A percentile compares a stretch with the other conserved stretches of the same genome.
phyloP scores from a whole-genome alignment of 129 eudicot genomes.

The Helianthus annuus region HanXRQr2.0-SUNRISE NC_035449.2:154364793-154365292 shows the following conservation, averaged over 20 bases:
- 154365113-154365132: conserved; percentile 42
- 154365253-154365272: conserved; percentile 67
- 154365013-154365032: conserved; percentile 20
- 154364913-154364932: no score
- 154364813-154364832: no score
- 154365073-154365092: conserved; percentile 51
- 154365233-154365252: conserved; percentile 48
- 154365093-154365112: conserved; percentile 42
- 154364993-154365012: no score
- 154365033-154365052: conserved; percentile 41
- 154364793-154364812: no score
- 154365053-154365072: conserved; percentile 37
- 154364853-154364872: no score
- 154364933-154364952: no score
- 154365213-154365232: conserved; percentile 66
- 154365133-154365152: conserved; percentile 29
- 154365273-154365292: conserved; percentile 62
- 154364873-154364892: no score
- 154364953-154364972: no score
- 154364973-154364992: no score
- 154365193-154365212: conserved; percentile 60
- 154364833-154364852: no score
- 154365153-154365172: conserved; percentile 46
- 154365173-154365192: conserved; percentile 46
- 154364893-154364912: no score